These are phyloP conservation scores for Phytophthora pini DNA, from an alignment of 352 stramenopile genomes.

Conservation along the genomic window DNA sequence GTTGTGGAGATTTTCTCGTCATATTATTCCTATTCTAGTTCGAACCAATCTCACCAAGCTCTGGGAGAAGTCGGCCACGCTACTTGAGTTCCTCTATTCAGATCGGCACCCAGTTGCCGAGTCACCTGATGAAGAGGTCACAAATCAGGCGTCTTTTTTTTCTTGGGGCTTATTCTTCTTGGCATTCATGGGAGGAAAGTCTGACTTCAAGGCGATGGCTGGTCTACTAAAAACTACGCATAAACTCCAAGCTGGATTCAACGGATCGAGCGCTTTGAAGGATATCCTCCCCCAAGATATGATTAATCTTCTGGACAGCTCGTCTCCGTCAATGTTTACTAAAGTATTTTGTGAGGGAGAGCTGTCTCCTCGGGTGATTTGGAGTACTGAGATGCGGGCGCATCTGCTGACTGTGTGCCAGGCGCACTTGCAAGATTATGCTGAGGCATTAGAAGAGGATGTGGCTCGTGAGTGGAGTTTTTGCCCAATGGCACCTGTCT, in stretches of 20 bases:
- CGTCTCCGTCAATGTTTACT: constrained; percentile 84
- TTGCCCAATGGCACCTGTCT: constrained; percentile 91
- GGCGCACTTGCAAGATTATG: constrained; percentile 94
- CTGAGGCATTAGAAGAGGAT: constrained; percentile 89
- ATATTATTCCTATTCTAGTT: constrained; percentile 64
- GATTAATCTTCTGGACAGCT: constrained; percentile 88
- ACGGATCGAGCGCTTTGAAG: constrained; percentile 71
- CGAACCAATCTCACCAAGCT: constrained; percentile 56
- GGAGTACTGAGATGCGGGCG: constrained; percentile 92
- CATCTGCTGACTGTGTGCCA: constrained; percentile 89
- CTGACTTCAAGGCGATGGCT: constrained; percentile 65
- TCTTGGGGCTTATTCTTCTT: constrained; percentile 82
- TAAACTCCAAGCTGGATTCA: constrained; percentile 55
- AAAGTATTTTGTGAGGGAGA: constrained; percentile 89
- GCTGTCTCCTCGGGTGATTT: constrained; percentile 94
- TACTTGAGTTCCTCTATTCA: constrained; percentile 75
- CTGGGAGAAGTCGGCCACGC: constrained; percentile 54
- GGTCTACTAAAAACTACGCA: constrained; percentile 77
- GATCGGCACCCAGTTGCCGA: constrained; percentile 28
- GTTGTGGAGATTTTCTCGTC: constrained; percentile 54
- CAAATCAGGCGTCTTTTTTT: constrained; percentile 53
- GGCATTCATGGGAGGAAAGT: constrained; percentile 57
- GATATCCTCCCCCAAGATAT: constrained; percentile 92
- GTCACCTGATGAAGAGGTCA: constrained; percentile 39
- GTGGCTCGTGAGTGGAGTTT: constrained; percentile 90